Evolutionary conservation across 176 grass and related monocot species (phyloP).

Genomic region (Oropetium thomaeum): DNA sequence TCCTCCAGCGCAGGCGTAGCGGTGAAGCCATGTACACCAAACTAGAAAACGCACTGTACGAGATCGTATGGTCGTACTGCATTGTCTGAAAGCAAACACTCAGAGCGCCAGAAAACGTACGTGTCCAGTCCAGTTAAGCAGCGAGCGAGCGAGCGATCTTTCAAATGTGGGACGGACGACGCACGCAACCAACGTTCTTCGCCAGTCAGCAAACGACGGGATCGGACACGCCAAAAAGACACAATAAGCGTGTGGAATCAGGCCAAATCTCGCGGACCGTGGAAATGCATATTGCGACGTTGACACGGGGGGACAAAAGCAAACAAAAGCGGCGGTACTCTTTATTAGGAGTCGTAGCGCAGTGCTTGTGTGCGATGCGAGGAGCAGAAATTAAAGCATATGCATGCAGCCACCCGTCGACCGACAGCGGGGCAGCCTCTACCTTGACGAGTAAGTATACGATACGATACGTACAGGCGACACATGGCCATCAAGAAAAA

Average conservation of each 20-base stretch:
- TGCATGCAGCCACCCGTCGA: neutral
- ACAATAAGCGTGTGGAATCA: neutral
- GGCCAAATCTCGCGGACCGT: neutral
- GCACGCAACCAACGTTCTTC: neutral
- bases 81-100: neutral
- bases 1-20: no score
- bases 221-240: no score
- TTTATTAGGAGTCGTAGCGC: no score
- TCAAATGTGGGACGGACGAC: neutral
- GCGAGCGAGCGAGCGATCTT: no score
- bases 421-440: neutral
- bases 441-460: no score
- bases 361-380: neutral
- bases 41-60: no score
- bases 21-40: no score
- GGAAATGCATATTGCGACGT: constrained; percentile 1
- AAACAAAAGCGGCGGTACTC: no score
- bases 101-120: neutral
- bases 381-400: neutral
- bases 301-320: neutral
- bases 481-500: neutral
- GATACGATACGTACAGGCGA: neutral
- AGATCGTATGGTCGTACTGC: no score
- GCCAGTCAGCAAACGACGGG: neutral
- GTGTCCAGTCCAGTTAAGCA: neutral